Evolutionary conservation across 2,329 filamentous ascomycete genomes (phyloP), one percentile per base, ranked within the genome.

Genomic region (Calonectria pseudoreteaudii): DNA sequence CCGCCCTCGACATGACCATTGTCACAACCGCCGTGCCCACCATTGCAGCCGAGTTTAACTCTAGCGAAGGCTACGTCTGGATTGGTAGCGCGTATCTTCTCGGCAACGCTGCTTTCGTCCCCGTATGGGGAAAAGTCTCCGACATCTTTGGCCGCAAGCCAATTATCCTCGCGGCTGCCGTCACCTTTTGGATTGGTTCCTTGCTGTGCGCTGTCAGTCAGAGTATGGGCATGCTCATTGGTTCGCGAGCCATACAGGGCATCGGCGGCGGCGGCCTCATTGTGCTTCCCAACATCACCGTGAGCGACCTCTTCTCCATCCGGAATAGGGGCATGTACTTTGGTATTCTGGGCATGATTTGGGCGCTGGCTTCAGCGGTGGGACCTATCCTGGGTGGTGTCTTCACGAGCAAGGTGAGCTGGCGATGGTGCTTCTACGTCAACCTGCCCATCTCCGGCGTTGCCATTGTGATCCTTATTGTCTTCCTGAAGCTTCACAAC

Each of bases 21-120:
- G 87, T 94, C 77, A 89, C 93, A 14, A 94, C 92, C 0, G 91
- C 92, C 8, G 87, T 94, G 7, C 92, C 93, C 0, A 91, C 91
- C 18, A 94, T 94, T 75, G 88, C 90, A 7, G 84, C 84, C 41
- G 87, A 93, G 73, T 90, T 96, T 74, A 81, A 91, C 56, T 94
- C 93, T 8, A 91, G 91, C 4, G 86, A 90, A 20, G 94, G 93
- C 30, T 96, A 95, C 84, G 90, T 92, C 66, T 96, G 94, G 94
- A 92, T 96, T 74, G 94, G 94, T 18, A 91, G 90, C 47, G 91
- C 93, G 3, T 96, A 94, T 80, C 87, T 95, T 9, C 90, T 96
- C 14, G 93, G 92, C 70, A 93, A 92, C 80, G 92, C 93, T 1
- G 90, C 87, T 82, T 89, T 90, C 1, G 90, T 91, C 0, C 93